Percentiles rank a stretch among this genome's conserved stretches.
Evolutionary conservation across 345 rosid genomes (phyloP).

Genomic region (Raphanus raphanistrum): DNA sequence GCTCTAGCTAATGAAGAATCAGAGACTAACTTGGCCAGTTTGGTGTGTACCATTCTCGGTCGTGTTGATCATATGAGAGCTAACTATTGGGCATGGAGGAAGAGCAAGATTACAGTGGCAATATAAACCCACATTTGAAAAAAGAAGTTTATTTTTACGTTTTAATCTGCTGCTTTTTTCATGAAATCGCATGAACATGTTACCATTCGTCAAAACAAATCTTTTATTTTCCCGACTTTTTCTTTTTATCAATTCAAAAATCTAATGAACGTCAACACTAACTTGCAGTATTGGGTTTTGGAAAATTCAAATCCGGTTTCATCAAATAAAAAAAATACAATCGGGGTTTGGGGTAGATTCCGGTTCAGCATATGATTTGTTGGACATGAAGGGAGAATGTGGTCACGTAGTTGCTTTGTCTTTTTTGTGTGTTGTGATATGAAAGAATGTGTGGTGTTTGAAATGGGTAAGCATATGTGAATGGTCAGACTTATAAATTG

Average conservation of each 20-base stretch:
- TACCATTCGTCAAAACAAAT: not conserved
- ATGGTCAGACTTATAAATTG: constrained; percentile 29
- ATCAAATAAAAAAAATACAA: not conserved
- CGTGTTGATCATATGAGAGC: constrained; percentile 69
- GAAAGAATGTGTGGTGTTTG: constrained; percentile 23
- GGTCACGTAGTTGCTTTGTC: constrained; percentile 26
- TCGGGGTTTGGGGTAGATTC: not conserved
- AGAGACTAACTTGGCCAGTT: constrained; percentile 45
- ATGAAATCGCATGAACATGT: constrained; percentile 21
- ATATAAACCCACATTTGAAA: not conserved
- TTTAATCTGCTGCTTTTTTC: not conserved
- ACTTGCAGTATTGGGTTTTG: not conserved
- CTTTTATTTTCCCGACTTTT: not conserved
- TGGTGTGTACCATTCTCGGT: constrained; percentile 60
- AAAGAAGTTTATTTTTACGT: not conserved
- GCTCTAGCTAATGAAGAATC: constrained; percentile 49
- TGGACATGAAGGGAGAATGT: constrained; percentile 15
- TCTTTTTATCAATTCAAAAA: not conserved
- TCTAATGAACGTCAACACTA: not conserved
- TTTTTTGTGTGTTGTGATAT: constrained; percentile 9
- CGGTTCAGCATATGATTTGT: constrained; percentile 17
- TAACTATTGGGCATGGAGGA: constrained; percentile 82
- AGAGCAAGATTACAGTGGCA: constrained; percentile 48
- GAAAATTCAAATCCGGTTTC: not conserved
- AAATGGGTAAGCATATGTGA: constrained; percentile 16